Percentiles rank a stretch among this genome's conserved stretches.
These are phyloP conservation scores for Mesostigma viride DNA, from an alignment of 139 green algal genomes.

Conservation along the genomic window DNA sequence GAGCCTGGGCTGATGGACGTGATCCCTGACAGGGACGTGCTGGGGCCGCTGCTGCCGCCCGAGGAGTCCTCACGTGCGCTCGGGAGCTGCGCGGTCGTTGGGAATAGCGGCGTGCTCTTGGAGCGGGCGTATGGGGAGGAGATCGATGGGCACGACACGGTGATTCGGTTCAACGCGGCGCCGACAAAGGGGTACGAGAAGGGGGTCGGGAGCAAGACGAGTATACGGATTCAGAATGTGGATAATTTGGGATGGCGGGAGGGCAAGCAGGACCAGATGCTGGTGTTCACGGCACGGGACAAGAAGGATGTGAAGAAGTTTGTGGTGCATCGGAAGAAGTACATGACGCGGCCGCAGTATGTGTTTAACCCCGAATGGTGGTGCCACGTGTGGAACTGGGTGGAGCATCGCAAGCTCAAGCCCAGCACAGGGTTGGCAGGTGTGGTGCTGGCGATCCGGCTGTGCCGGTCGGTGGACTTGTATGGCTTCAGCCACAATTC, in stretches of 20 bases:
- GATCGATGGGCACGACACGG: slow-evolving; percentile 20
- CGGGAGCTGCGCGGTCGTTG: slow-evolving; percentile 15
- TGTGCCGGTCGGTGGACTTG: slow-evolving; percentile 1
- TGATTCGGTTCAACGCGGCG: slow-evolving; percentile 27
- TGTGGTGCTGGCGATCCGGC: slow-evolving; percentile 15
- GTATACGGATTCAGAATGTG: slow-evolving; percentile 24
- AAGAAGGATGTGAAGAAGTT: slow-evolving; percentile 18
- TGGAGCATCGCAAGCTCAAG: slow-evolving; percentile 25
- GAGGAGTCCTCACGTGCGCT: neutral
- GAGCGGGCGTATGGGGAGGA: slow-evolving; percentile 8
- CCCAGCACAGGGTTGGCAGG: slow-evolving; percentile 20
- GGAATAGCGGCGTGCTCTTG: slow-evolving; percentile 23
- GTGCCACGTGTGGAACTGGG: slow-evolving; percentile 29
- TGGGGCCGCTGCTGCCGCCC: neutral
- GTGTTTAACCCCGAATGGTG: slow-evolving; percentile 28
- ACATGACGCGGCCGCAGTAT: slow-evolving; percentile 6
- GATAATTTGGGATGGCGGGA: slow-evolving; percentile 18
- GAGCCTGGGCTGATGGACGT: neutral
- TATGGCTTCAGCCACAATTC: slow-evolving; percentile 7
- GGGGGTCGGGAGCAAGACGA: slow-evolving; percentile 19
- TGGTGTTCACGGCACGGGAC: slow-evolving; percentile 17
- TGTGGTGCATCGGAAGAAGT: slow-evolving; percentile 7
- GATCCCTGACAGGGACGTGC: slow-evolving; percentile 14
- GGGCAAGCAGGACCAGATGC: neutral
- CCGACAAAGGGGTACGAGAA: slow-evolving; percentile 15